Evolutionary conservation across 2,329 filamentous ascomycete genomes (phyloP).

Genomic region (Curvularia spicifera): DNA sequence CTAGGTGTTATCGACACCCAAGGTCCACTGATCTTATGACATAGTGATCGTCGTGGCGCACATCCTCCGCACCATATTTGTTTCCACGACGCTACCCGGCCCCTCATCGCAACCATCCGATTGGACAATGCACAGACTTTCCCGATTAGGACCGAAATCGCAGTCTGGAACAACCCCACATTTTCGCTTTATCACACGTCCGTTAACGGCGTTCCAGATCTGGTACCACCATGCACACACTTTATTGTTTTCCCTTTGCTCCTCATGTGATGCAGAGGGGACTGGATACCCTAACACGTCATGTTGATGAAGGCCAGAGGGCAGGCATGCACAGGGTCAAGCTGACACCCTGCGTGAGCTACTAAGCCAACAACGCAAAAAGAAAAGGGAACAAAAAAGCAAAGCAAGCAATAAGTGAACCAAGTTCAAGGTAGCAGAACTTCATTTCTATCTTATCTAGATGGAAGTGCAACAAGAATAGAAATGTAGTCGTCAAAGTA

Average conservation of each 20-base stretch:
- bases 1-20: background rate
- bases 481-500: background rate
- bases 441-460: background rate
- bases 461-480: background rate
- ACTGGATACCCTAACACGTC: background rate
- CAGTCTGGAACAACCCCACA: conserved; percentile 6
- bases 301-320: background rate
- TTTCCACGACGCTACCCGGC: background rate
- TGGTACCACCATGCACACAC: background rate
- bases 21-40: background rate
- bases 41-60: background rate
- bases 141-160: conserved; percentile 7
- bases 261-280: background rate
- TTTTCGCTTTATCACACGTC: background rate
- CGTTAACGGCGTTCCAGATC: background rate
- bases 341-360: background rate
- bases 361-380: background rate
- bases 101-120: background rate
- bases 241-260: background rate
- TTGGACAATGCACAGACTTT: conserved; percentile 9
- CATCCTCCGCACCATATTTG: background rate
- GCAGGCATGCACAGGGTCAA: background rate
- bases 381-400: background rate
- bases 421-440: background rate
- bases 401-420: background rate